Base-by-base conservation (phyloP, 371 early-diverging fungal species). In the Fennellomyces sp. region DNA sequence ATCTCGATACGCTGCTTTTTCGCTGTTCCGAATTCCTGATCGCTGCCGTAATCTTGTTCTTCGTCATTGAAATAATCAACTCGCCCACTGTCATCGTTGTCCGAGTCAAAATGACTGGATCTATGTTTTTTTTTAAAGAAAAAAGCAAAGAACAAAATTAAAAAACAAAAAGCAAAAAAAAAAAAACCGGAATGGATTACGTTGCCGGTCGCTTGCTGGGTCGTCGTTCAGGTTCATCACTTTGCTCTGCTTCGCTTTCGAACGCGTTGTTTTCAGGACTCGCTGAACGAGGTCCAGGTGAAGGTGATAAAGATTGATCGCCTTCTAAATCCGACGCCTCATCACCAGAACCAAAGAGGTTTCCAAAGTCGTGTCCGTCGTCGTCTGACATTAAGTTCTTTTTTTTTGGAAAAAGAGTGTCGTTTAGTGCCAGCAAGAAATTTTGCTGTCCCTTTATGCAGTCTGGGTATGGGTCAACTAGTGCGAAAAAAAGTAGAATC, bases 321-420 rank as follows among this genome's bases (percentile, higher is more conserved):
- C 35, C 53, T 45, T 56, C 80, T 62, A 76, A 67, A 59, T 76
- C 76, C 29, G 76, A 74, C 12, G 70, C 76, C 66, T 81, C 81
- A 28, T 81, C 72, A 17, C 78, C 81, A 10, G 81, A 77, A 29
- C 81, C 81, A 58, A 81, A 77, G 6, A 81, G 69, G 54, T 74
- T 69, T n/a, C 65, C 73, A 61, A 78, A 75, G 19, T 72, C 68
- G 42, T 65, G 65, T 21, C 45, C 45, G 12, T 73, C 68, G 41
- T 72, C 57, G 50, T 63, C 67, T 17, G 65, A 64, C 64, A 64
- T 64, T 19, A 27, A n/a, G n/a, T n/a, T n/a, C n/a, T n/a, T n/a
- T n/a, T n/a, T n/a, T n/a, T n/a, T n/a, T n/a, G n/a, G n/a, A n/a
- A n/a, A n/a, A n/a, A n/a, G n/a, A n/a, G n/a, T n/a, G n/a, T n/a